Evolutionary conservation across 305 asterid species (phyloP), one percentile per base, ranked within the genome.

Genomic region (Fraxinus sp.): DNA sequence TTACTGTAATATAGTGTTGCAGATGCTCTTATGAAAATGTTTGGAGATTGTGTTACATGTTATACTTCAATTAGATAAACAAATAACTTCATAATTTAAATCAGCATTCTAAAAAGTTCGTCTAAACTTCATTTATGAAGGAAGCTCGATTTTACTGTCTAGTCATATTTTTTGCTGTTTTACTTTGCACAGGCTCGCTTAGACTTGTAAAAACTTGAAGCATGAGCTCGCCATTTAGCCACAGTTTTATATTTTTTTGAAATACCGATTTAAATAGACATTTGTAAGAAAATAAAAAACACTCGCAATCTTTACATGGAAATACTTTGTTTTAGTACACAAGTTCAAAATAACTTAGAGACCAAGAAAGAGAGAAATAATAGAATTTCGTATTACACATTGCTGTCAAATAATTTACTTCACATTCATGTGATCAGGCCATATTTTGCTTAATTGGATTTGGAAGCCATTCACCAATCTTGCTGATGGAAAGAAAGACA

Each of bases 401-500:
- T 11, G 18, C 7, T 57, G 24, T 24, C 26, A 55, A 36, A 71
- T 75, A 81, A 28, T 81, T 57, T 85, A 84, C 84, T 86, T 75
- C 81, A 36, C 83, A 84, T 57, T 66, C 76, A 37, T 20, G n/a
- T 75, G 71, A n/a, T 85, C 79, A 22, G 77, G 26, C 11, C 46
- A 46, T 68, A 55, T 77, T 87, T 85, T 90, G 37, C 80, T 90
- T 78, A 95, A 75, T 82, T 91, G 97, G 81, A 93, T 91, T 81
- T 91, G 90, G 83, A 95, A 93, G 28, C 98, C 98, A 79, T 93
- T 93, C 86, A 92, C 93, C 92, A 95, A 82, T 82, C 98, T 90
- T 77, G 98, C 98, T 5, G 98, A 95, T 41, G 98, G 98, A 84
- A 95, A 95, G 89, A 92, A 95, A 14, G 98, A 93, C 98, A 93